Conservation (phyloP, 176 grass and related monocot genomes). For the Miscanthus lutarioriparius region DNA sequence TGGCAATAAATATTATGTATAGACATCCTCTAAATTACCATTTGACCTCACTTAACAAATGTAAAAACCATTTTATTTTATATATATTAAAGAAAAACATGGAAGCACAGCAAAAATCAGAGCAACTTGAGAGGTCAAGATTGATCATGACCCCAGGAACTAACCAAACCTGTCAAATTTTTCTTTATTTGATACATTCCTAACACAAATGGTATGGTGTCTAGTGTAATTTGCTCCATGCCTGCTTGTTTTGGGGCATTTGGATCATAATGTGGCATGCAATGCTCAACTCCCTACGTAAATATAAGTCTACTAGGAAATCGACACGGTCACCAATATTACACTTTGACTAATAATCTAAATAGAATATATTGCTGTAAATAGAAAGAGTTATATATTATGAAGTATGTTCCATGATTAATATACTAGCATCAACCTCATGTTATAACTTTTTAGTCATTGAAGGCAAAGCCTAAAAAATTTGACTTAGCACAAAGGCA, state of each 20-base stretch:
- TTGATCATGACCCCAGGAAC: background rate
- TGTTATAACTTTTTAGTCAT: background rate
- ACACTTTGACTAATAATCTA: too few relatives aligned
- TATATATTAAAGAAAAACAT: background rate
- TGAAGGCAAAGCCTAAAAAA: background rate
- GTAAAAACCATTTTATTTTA: constrained; percentile 25
- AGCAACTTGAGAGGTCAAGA: background rate
- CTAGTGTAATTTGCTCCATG: background rate
- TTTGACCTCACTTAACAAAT: background rate
- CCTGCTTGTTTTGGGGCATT: background rate
- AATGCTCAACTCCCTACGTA: constrained; percentile 1
- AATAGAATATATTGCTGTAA: background rate
- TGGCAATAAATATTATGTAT: background rate
- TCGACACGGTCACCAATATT: background rate
- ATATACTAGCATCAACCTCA: background rate
- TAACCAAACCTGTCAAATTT: background rate
- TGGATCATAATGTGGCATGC: background rate
- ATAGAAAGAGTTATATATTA: background rate
- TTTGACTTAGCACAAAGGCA: background rate
- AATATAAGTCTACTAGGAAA: background rate
- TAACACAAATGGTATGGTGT: background rate
- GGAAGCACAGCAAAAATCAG: background rate
- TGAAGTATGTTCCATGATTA: background rate
- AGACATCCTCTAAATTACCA: constrained; percentile 1
- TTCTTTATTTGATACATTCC: background rate